A percentile compares a stretch with the other conserved stretches of the same genome.
Conservation (phyloP, 352 stramenopile genomes). For the Globisporangium rhizosaccharum region DNA sequence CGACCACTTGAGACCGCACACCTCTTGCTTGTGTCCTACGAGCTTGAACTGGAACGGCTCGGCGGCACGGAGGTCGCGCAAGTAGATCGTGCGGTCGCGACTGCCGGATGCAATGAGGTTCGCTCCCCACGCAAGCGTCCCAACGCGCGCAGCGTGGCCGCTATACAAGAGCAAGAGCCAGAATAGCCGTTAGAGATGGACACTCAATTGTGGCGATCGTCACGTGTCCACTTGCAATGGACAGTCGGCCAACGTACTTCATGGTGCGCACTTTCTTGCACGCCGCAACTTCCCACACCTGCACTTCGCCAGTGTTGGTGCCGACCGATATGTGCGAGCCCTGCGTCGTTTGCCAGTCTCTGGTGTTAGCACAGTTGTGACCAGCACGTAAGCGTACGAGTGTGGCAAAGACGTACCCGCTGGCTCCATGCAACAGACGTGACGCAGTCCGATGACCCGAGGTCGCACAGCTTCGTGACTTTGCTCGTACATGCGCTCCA, state of each 20-base stretch:
- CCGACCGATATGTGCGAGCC: conserved; percentile 91
- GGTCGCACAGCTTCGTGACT: conserved; percentile 93
- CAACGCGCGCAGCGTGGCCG: conserved; percentile 90
- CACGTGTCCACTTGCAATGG: not conserved
- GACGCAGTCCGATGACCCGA: conserved; percentile 73
- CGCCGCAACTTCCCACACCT: conserved; percentile 92
- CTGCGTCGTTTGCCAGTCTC: conserved; percentile 12
- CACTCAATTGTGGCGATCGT: conserved; percentile 1
- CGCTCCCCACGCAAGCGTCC: conserved; percentile 90
- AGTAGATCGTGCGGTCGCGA: conserved; percentile 91
- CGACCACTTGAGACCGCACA: conserved; percentile 97
- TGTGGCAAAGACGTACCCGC: conserved; percentile 30
- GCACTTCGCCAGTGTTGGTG: conserved; percentile 92
- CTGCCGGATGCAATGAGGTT: conserved; percentile 92
- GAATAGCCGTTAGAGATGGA: not conserved
- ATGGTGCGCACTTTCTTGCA: conserved; percentile 90
- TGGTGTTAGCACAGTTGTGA: not conserved
- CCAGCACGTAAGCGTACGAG: not conserved
- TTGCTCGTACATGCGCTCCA: conserved; percentile 92
- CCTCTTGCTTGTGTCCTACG: conserved; percentile 75
- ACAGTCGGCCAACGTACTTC: conserved; percentile 31
- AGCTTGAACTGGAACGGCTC: conserved; percentile 53
- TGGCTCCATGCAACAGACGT: conserved; percentile 94
- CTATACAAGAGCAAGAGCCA: conserved; percentile 15
- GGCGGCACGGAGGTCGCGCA: conserved; percentile 87